Percentiles rank a stretch among this genome's conserved stretches.
Conservation (phyloP, 2,329 filamentous ascomycete genomes). For the Orbilia ellipsospora region DNA sequence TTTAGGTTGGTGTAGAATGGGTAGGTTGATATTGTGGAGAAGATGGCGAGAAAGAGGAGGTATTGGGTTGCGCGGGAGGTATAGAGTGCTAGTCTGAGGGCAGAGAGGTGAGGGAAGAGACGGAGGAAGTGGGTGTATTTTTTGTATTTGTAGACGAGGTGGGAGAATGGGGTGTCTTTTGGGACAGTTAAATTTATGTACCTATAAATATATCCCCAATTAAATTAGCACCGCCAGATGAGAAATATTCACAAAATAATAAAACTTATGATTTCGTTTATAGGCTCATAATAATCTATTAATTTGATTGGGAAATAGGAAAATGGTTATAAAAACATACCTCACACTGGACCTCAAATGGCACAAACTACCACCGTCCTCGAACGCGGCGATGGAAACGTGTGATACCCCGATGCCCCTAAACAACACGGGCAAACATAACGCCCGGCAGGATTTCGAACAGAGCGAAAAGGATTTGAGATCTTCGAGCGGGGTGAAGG, state of each 20-base stretch:
- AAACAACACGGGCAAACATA: slow-evolving; percentile 16
- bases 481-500: background rate
- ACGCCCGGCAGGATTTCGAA: slow-evolving; percentile 31
- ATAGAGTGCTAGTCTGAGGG: background rate
- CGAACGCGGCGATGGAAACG: slow-evolving; percentile 19
- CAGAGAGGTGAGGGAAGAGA: background rate
- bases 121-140: background rate
- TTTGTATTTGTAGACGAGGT: background rate
- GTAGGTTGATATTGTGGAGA: background rate
- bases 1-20: background rate
- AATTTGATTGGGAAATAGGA: no score
- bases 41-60: slow-evolving; percentile 1
- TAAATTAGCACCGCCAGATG: background rate
- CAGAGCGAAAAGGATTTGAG: slow-evolving; percentile 35
- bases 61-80: background rate
- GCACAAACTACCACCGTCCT: slow-evolving; percentile 26
- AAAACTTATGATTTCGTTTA: no score
- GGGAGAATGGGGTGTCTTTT: background rate
- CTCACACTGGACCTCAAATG: no score
- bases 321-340: no score
- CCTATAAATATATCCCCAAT: background rate
- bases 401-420: slow-evolving; percentile 14
- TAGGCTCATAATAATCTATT: no score
- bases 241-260: background rate
- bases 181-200: background rate